Conservation (phyloP, 1,139 yeast genomes). For the Lizanozyma gosingica region DNA sequence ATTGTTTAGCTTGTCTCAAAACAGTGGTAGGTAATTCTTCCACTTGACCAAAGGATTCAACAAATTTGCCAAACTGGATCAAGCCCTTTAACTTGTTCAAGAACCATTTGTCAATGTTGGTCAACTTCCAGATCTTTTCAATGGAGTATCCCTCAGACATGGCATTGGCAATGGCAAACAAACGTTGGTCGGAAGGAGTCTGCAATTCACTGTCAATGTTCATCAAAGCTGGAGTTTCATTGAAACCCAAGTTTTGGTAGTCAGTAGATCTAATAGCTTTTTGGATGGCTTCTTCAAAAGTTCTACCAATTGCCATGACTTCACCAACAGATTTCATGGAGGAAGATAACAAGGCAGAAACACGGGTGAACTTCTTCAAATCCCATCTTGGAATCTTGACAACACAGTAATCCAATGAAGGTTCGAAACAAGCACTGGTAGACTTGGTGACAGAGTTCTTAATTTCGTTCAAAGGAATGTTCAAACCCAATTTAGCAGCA, state of each 20-base stretch:
- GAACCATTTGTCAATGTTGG: slow-evolving; percentile 97
- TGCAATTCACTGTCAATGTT: slow-evolving; percentile 84
- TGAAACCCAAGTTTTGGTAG: slow-evolving; percentile 91
- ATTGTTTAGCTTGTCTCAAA: slow-evolving; percentile 85
- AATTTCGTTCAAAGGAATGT: slow-evolving; percentile 86
- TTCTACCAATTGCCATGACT: slow-evolving; percentile 97
- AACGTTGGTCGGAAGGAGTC: slow-evolving; percentile 94
- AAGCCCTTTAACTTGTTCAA: slow-evolving; percentile 73
- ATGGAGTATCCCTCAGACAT: slow-evolving; percentile 78
- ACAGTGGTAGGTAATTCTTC: slow-evolving; percentile 52
- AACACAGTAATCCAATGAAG: slow-evolving; percentile 94
- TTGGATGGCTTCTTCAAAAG: slow-evolving; percentile 96
- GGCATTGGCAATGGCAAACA: slow-evolving; percentile 95
- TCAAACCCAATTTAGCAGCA: slow-evolving; percentile 94
- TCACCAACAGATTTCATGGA: slow-evolving; percentile 99
- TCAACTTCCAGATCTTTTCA: slow-evolving; percentile 84
- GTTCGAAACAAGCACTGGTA: slow-evolving; percentile 96
- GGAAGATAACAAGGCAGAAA: slow-evolving; percentile 78
- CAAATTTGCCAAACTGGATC: slow-evolving; percentile 57
- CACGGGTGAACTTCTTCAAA: slow-evolving; percentile 90
- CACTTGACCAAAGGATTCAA: slow-evolving; percentile 49
- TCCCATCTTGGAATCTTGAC: slow-evolving; percentile 99
- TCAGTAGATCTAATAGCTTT: slow-evolving; percentile 97
- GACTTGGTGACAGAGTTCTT: slow-evolving; percentile 91
- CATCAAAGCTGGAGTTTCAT: slow-evolving; percentile 77